Base-by-base conservation (phyloP, 805 yeast genomes). In the Wickerhamiella parazyma region DNA sequence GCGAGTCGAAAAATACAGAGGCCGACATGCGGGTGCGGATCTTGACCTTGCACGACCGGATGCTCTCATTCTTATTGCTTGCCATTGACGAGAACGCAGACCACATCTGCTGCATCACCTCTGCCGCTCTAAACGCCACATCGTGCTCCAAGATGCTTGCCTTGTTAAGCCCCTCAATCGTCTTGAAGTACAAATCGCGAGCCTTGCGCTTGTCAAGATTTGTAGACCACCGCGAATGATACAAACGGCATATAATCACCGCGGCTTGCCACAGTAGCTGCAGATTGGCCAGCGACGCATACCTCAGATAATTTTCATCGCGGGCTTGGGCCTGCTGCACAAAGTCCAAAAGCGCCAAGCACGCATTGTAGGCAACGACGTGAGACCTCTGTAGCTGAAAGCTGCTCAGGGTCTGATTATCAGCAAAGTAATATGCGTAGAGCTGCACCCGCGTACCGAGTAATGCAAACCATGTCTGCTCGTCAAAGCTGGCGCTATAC, bases 51-150 rank as follows among this genome's bases (percentile, higher is more conserved):
- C 58, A 57, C 8, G 54, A 45, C 6, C 48, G 42, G 17, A 45
- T 48, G n/a, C 50, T 45, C 55, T 61, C 61, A 48, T 72, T 74
- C 22, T 33, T 10, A 12, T 16, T 22, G 34, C 73, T 78, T 49
- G 76, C 73, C 51, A 86, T 64, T 4, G 79, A 70, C 41, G 79
- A 73, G 60, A 82, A 82, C 47, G 86, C 68, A 47, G 80, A 83
- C 98, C 98, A 89, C 67, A 86, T 78, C 56, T 86, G 86, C 55
- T 81, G 73, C 91, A 91, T 84, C 47, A 91, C 85, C 7, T 95
- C 95, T 37, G 94, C 78, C 0, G 94, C 82, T 51, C 97, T 72
- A 58, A 83, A 84, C 0, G 96, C 84, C 69, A 91, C 78, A 57
- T 89, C 98, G 62, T 87, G 91, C 54, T 85, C 85, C 53, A 84